phyloP scores from a whole-genome alignment of 2,329 filamentous ascomycete genomes.

The Neurospora sp. region DNA sequence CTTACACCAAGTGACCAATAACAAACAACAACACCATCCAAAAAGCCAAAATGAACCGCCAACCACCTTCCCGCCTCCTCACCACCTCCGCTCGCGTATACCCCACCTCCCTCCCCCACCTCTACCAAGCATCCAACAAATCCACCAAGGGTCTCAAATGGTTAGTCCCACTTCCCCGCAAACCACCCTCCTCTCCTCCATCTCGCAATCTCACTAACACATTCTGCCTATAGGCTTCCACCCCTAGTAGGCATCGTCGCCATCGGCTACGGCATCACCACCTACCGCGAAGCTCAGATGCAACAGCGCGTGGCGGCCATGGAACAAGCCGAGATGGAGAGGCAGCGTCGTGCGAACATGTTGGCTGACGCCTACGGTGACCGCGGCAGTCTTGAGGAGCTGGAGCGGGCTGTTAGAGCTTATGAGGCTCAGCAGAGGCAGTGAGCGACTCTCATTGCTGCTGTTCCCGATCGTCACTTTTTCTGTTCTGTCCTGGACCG shows the following conservation, averaged over 20 bases:
- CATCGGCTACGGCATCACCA: constrained; percentile 18
- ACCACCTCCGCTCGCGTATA: constrained; percentile 23
- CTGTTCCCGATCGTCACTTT: no score
- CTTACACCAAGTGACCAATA: neutral
- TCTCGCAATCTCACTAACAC: constrained; percentile 1
- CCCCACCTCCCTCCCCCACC: constrained; percentile 23
- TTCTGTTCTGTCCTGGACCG: neutral
- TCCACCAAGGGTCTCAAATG: constrained; percentile 15
- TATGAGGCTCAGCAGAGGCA: constrained; percentile 20
- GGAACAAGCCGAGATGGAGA: constrained; percentile 13
- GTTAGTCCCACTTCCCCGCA: constrained; percentile 6
- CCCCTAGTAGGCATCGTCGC: constrained; percentile 17
- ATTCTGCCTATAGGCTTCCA: constrained; percentile 14
- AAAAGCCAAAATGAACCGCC: constrained; percentile 5
- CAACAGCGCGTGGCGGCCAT: constrained; percentile 6
- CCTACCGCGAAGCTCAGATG: constrained; percentile 14
- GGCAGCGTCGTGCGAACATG: constrained; percentile 11
- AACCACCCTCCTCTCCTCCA: neutral
- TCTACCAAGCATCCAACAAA: constrained; percentile 15
- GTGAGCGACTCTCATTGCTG: neutral
- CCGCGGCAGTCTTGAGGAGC: constrained; percentile 21
- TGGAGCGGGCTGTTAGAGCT: constrained; percentile 22
- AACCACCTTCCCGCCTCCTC: constrained; percentile 8
- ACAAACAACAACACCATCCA: neutral
- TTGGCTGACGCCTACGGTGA: constrained; percentile 25